Evolutionary conservation across 2,329 filamentous ascomycete genomes (phyloP).

Genomic region (Penicillium sp.): DNA sequence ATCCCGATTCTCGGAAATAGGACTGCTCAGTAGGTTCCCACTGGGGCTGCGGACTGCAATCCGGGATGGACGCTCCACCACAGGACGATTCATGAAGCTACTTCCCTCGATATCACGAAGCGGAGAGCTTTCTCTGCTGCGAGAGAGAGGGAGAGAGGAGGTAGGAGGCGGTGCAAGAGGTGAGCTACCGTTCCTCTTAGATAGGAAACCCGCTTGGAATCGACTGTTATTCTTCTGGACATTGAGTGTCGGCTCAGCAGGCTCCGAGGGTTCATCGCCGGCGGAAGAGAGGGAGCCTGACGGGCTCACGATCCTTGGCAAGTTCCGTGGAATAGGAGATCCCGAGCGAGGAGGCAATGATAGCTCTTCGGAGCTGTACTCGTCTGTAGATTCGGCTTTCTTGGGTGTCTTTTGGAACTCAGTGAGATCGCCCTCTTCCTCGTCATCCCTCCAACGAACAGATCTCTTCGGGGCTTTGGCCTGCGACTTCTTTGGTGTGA

Average conservation of each 20-base stretch:
- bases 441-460: constrained; percentile 92
- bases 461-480: constrained; percentile 71
- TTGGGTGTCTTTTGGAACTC: constrained; percentile 92
- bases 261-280: constrained; percentile 43
- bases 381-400: constrained; percentile 62
- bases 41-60: constrained; percentile 43
- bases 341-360: constrained; percentile 47
- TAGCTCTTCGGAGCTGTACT: constrained; percentile 56
- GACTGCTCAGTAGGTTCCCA: constrained; percentile 37
- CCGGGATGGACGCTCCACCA: constrained; percentile 42
- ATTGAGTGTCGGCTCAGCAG: constrained; percentile 61
- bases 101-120: constrained; percentile 56
- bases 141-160: constrained; percentile 62
- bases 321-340: constrained; percentile 50
- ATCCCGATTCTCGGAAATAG: constrained; percentile 52
- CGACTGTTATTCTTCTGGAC: constrained; percentile 69
- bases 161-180: constrained; percentile 62
- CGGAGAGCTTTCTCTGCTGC: constrained; percentile 59
- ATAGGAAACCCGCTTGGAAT: constrained; percentile 86
- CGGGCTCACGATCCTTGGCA: constrained; percentile 47
- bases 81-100: constrained; percentile 52
- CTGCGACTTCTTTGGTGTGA: constrained; percentile 71
- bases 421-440: constrained; percentile 78
- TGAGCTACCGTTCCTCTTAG: constrained; percentile 67
- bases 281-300: constrained; percentile 58